These are phyloP conservation scores for Hypoxylon sp. DNA, from an alignment of 2,329 filamentous ascomycete species.

Conservation along the genomic window DNA sequence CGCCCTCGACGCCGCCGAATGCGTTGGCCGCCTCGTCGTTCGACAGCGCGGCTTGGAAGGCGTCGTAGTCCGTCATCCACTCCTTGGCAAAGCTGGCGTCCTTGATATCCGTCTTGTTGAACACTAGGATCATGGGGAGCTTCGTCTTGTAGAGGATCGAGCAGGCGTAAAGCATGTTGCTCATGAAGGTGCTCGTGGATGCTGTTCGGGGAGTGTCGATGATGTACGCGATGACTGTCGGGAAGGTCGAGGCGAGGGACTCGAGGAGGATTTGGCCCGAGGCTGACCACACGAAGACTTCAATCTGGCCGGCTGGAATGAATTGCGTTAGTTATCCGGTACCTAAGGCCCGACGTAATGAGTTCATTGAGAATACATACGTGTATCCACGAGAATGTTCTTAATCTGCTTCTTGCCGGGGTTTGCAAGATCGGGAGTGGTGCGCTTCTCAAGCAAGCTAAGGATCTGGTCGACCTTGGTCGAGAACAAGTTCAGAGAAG, in stretches of 20 bases:
- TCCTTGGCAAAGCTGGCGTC: conserved; percentile 92
- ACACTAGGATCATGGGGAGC: conserved; percentile 97
- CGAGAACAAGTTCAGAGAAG: conserved; percentile 93
- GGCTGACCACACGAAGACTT: conserved; percentile 98
- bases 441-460: conserved; percentile 87
- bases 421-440: conserved; percentile 71
- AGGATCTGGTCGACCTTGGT: conserved; percentile 99
- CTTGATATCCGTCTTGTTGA: conserved; percentile 98
- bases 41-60: conserved; percentile 87
- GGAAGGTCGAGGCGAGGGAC: conserved; percentile 91
- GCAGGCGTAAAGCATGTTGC: conserved; percentile 99
- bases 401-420: conserved; percentile 75
- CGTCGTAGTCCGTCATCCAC: conserved; percentile 99
- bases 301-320: conserved; percentile 83
- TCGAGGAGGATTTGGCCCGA: conserved; percentile 94
- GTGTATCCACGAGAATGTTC: conserved; percentile 93
- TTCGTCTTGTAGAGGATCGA: conserved; percentile 99
- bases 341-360: no score
- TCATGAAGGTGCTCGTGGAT: conserved; percentile 98
- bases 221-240: conserved; percentile 96
- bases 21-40: conserved; percentile 83
- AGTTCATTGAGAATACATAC: conserved; percentile 46
- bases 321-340: conserved; percentile 10
- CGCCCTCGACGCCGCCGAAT: conserved; percentile 78
- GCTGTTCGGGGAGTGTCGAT: conserved; percentile 96